Base-by-base conservation (phyloP, 768 basidiomycete species). In the Clitopilus hobsonii region DNA sequence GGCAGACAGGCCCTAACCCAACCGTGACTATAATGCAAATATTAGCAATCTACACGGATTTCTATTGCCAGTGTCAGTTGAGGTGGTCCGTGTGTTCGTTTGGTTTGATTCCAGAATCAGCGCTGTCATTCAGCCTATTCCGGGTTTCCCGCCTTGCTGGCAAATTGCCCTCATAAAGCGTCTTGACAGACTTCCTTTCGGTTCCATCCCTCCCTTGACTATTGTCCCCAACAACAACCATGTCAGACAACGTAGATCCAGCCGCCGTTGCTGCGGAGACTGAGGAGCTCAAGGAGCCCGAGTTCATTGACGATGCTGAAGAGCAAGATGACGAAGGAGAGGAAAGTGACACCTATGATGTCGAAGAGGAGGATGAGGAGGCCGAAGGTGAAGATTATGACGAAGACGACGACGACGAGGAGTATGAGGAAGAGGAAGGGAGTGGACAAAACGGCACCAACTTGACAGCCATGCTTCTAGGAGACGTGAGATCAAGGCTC, bases 281-380 rank as follows among this genome's bases (percentile, higher is more conserved):
- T n/a, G n/a, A 51, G 16, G 49, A 27, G 26, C 23, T 51, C n/a
- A 32, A 27, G 14, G 49, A 51, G 49, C 26, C 26, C 26, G 49
- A 32, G 8, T 18, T 28, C 16, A n/a, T 51, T 26, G 41, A 23
- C 2, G 59, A 54, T 5, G 59, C 13, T 7, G 41, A 16, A 11
- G 59, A 60, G 28, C 48, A 60, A 2, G 28, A 62, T 18, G 63
- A 61, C 10, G 24, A 49, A 22, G 63, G 58, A 16, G 63, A 63
- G 38, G 63, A 65, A 52, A 63, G 60, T 24, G 63, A 65, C 55
- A 61, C 61, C 29, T 63, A 65, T 48, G 63, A 62, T 8, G 29
- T 59, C 10, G 58, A 49, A 16, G 60, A 63, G 10, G 60, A 65
- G 54, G 61, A 64, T 57, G 57, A 49, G 24, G 52, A 60, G 24